Conservation (phyloP, 1,284 basidiomycete genomes). For the Malassezia arunalokei region DNA sequence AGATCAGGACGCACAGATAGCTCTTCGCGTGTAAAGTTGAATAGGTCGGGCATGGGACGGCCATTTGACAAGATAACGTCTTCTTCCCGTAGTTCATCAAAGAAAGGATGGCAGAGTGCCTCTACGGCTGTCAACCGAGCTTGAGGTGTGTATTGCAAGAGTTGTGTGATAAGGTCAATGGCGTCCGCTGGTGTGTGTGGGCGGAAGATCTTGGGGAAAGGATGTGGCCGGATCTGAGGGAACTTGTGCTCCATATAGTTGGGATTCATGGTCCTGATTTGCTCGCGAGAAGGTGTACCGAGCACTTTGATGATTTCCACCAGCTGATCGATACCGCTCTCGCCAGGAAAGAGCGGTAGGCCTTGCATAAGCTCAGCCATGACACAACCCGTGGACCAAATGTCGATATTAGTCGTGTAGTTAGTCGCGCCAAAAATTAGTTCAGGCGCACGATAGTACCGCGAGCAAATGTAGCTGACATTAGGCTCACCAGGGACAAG, state of each 20-base stretch:
- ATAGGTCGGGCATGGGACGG: slow-evolving; percentile 82
- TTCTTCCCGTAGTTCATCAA: slow-evolving; percentile 71
- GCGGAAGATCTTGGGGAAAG: slow-evolving; percentile 72
- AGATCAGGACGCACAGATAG: slow-evolving; percentile 89
- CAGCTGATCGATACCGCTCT: slow-evolving; percentile 96
- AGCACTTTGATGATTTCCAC: slow-evolving; percentile 99
- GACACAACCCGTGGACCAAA: slow-evolving; percentile 99
- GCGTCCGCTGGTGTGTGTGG: slow-evolving; percentile 90
- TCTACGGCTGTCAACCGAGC: slow-evolving; percentile 81
- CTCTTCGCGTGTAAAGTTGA: slow-evolving; percentile 94
- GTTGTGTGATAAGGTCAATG: slow-evolving; percentile 84
- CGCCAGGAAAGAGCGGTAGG: slow-evolving; percentile 94
- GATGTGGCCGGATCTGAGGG: slow-evolving; percentile 86
- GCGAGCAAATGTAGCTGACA: slow-evolving; percentile 98
- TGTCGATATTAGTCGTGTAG: slow-evolving; percentile 99
- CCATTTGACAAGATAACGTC: slow-evolving; percentile 91
- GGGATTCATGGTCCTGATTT: slow-evolving; percentile 99
- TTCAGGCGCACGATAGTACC: slow-evolving; percentile 98
- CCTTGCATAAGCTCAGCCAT: slow-evolving; percentile 99
- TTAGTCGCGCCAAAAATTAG: slow-evolving; percentile 99
- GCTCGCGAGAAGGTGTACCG: slow-evolving; percentile 91
- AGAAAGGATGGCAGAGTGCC: slow-evolving; percentile 75
- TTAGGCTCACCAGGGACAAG: slow-evolving; percentile 94
- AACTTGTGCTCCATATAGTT: slow-evolving; percentile 99
- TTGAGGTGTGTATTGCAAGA: slow-evolving; percentile 93